Evolutionary conservation across 2,329 filamentous ascomycete species (phyloP).

Genomic region (Talaromyces sp.): DNA sequence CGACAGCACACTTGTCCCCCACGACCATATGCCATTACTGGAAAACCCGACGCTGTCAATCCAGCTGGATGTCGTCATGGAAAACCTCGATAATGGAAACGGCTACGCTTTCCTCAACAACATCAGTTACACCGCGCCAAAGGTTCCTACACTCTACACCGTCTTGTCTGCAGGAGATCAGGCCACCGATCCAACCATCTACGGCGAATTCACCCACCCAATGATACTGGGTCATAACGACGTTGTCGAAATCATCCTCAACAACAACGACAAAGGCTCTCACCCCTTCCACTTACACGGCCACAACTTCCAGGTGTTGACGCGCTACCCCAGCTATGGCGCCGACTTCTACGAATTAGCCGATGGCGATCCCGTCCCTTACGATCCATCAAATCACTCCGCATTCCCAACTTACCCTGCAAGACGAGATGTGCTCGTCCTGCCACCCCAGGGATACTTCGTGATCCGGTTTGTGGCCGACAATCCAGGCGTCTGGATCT

Average conservation of each 20-base stretch:
- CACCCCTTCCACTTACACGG: conserved; percentile 54
- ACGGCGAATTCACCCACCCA: conserved; percentile 62
- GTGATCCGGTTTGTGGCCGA: conserved; percentile 53
- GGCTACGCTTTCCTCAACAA: conserved; percentile 72
- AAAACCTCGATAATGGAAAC: conserved; percentile 64
- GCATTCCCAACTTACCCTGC: conserved; percentile 57
- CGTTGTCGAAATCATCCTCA: conserved; percentile 43
- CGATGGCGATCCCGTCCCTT: conserved; percentile 35
- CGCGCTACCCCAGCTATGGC: conserved; percentile 55
- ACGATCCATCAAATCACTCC: conserved; percentile 26
- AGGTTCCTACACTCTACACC: conserved; percentile 75
- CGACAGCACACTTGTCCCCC: conserved; percentile 67
- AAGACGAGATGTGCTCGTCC: conserved; percentile 64
- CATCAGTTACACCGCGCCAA: conserved; percentile 68
- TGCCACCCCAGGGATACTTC: conserved; percentile 64
- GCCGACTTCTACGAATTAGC: conserved; percentile 52
- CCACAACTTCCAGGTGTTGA: conserved; percentile 65
- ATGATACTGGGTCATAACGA: conserved; percentile 37
- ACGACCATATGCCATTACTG: conserved; percentile 61
- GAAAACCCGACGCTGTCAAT: conserved; percentile 53
- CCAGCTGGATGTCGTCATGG: conserved; percentile 66
- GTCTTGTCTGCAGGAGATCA: conserved; percentile 57
- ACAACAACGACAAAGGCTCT: conserved; percentile 41
- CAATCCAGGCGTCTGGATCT: conserved; percentile 60
- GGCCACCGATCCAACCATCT: conserved; percentile 57